Evolutionary conservation across 2,329 filamentous ascomycete species (phyloP).

Genomic region (Penicillium vulpinum): DNA sequence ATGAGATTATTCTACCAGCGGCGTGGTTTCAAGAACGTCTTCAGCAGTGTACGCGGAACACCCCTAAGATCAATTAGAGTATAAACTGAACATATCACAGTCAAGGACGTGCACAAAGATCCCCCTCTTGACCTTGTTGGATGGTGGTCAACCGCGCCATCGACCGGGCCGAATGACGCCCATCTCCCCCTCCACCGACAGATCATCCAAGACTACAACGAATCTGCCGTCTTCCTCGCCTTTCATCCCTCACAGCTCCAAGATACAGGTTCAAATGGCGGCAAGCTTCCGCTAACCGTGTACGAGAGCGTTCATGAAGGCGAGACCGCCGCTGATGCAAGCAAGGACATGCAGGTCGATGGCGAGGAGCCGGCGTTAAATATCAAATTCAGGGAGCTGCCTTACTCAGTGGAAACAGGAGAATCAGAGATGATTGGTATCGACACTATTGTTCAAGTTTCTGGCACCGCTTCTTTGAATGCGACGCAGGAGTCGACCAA

Average conservation of each 20-base stretch:
- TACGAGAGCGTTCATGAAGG: conserved; percentile 82
- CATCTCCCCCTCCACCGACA: conserved; percentile 75
- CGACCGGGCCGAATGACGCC: conserved; percentile 66
- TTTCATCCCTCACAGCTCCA: conserved; percentile 70
- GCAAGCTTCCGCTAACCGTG: conserved; percentile 83
- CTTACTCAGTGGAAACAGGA: conserved; percentile 86
- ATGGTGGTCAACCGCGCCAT: conserved; percentile 80
- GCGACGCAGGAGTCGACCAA: conserved; percentile 21
- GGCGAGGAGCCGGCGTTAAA: conserved; percentile 59
- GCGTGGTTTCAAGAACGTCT: conserved; percentile 75
- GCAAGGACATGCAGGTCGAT: conserved; percentile 70
- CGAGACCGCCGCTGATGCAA: conserved; percentile 60
- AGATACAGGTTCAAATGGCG: conserved; percentile 60
- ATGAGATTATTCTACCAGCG: conserved; percentile 63
- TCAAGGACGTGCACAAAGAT: conserved; percentile 83
- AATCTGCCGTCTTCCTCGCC: conserved; percentile 81
- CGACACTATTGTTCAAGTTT: conserved; percentile 84
- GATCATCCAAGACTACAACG: conserved; percentile 72
- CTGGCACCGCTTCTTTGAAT: conserved; percentile 73
- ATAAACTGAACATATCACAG: conserved; percentile 49
- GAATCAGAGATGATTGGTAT: conserved; percentile 98
- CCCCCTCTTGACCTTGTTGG: conserved; percentile 84
- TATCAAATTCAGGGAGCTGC: conserved; percentile 77
- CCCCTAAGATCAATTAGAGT: neutral
- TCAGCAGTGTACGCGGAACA: conserved; percentile 71